These are phyloP conservation scores for Aurantiochytrium sp. DNA, from an alignment of 108 stramenopile species.

Conservation along the genomic window DNA sequence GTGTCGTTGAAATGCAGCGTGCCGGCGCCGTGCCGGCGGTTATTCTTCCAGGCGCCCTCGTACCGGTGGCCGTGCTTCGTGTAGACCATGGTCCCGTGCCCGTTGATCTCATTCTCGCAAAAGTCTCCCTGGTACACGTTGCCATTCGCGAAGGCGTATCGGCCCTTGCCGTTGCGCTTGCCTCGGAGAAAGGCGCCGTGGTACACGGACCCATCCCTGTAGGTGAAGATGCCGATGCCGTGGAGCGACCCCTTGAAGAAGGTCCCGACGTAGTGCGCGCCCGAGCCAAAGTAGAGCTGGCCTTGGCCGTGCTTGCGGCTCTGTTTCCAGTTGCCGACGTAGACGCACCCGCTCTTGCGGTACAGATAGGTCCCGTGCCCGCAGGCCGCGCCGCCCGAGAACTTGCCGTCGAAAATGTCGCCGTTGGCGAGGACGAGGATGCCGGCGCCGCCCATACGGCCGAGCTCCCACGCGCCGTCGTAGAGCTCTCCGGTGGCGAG, in stretches of 20 bases:
- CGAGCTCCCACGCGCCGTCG: slow-evolving; percentile 78
- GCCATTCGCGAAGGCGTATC: slow-evolving; percentile 29
- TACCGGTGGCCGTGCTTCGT: slow-evolving; percentile 60
- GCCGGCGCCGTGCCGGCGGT: slow-evolving; percentile 72
- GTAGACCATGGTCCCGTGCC: slow-evolving; percentile 73
- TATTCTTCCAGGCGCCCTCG: slow-evolving; percentile 63
- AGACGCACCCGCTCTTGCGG: slow-evolving; percentile 46
- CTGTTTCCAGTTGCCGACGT: slow-evolving; percentile 37
- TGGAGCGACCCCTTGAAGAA: slow-evolving; percentile 42
- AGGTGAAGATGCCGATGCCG: slow-evolving; percentile 45
- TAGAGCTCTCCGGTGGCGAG: slow-evolving; percentile 45
- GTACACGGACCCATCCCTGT: slow-evolving; percentile 45
- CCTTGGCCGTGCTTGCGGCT: slow-evolving; percentile 49
- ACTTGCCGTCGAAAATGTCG: slow-evolving; percentile 69
- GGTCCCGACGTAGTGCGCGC: slow-evolving; percentile 33
- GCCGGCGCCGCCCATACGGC: slow-evolving; percentile 83
- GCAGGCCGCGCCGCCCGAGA: slow-evolving; percentile 64
- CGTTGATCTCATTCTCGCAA: slow-evolving; percentile 79
- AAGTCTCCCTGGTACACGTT: slow-evolving; percentile 73
- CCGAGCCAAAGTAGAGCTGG: slow-evolving; percentile 42
- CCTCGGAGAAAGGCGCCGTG: slow-evolving; percentile 39
- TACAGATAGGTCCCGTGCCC: slow-evolving; percentile 67
- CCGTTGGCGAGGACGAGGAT: slow-evolving; percentile 73
- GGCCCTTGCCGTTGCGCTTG: slow-evolving; percentile 50
- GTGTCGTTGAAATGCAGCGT: slow-evolving; percentile 54